A percentile compares a stretch with the other conserved stretches of the same genome.
Conservation (phyloP, 352 stramenopile species). For the Phytophthora sp. region DNA sequence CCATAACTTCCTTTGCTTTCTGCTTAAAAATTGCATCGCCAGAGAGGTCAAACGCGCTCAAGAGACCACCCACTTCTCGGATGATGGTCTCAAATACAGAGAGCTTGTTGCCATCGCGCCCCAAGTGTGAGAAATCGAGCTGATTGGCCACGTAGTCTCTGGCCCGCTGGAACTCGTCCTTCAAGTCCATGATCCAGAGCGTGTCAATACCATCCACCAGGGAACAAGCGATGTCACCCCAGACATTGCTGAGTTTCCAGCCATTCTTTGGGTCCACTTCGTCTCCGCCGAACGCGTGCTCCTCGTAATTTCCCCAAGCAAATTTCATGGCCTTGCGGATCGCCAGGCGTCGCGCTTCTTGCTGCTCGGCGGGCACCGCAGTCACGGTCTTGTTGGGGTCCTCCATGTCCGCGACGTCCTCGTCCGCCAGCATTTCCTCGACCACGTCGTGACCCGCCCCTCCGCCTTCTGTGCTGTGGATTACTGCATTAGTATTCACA, state of each 20-base stretch:
- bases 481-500: slow-evolving; percentile 4
- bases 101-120: slow-evolving; percentile 65
- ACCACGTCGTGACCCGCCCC: neutral
- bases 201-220: slow-evolving; percentile 97
- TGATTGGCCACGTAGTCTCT: slow-evolving; percentile 85
- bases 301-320: slow-evolving; percentile 91
- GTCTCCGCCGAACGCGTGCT: slow-evolving; percentile 95
- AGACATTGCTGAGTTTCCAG: slow-evolving; percentile 76
- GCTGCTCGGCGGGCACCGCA: slow-evolving; percentile 31
- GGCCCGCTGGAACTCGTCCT: slow-evolving; percentile 92
- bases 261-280: slow-evolving; percentile 91
- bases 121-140: slow-evolving; percentile 85
- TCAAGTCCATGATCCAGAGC: slow-evolving; percentile 96
- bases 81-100: slow-evolving; percentile 99
- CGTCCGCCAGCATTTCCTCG: slow-evolving; percentile 97
- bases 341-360: slow-evolving; percentile 49
- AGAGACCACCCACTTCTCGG: slow-evolving; percentile 95
- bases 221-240: slow-evolving; percentile 91
- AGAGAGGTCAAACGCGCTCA: slow-evolving; percentile 95
- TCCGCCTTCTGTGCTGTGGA: slow-evolving; percentile 4
- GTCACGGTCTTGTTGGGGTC: slow-evolving; percentile 30
- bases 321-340: slow-evolving; percentile 78
- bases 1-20: slow-evolving; percentile 93
- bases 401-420: slow-evolving; percentile 94
- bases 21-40: slow-evolving; percentile 88